Conservation (phyloP, 106 monocot species). For the Platanthera zijinensis region DNA sequence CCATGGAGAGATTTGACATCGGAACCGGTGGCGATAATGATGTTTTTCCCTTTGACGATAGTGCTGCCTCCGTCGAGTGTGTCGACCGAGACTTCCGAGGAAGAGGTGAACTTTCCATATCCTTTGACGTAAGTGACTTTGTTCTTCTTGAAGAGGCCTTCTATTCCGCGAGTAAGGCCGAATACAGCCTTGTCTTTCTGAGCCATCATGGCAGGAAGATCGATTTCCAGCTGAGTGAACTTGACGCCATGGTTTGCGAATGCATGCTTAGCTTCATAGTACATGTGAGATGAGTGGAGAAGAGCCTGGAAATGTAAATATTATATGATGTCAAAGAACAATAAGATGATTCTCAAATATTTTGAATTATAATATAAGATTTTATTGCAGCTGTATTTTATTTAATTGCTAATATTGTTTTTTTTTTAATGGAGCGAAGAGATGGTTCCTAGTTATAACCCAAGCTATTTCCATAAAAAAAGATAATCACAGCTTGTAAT, state of each 20-base stretch:
- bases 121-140: slow-evolving; percentile 59
- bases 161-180: slow-evolving; percentile 32
- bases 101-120: slow-evolving; percentile 26
- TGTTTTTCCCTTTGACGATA: slow-evolving; percentile 39
- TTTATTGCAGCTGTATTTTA: too few species aligned
- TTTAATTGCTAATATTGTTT: too few species aligned
- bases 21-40: slow-evolving; percentile 58
- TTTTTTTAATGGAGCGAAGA: too few species aligned
- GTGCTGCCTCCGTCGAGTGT: slow-evolving; percentile 31
- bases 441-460: too few species aligned
- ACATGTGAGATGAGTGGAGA: slow-evolving; percentile 39
- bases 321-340: not conserved
- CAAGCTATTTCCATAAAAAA: too few species aligned
- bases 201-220: slow-evolving; percentile 56
- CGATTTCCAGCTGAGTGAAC: slow-evolving; percentile 23
- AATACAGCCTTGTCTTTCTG: slow-evolving; percentile 61
- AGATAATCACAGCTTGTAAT: too few species aligned
- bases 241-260: slow-evolving; percentile 46
- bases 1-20: slow-evolving; percentile 54
- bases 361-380: too few species aligned
- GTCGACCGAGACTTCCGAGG: slow-evolving; percentile 44
- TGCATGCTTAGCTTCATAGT: slow-evolving; percentile 48
- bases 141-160: slow-evolving; percentile 61
- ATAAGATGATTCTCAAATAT: too few species aligned
- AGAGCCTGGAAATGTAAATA: slow-evolving; percentile 33